Conservation (phyloP, 768 basidiomycete species). For the Leccinum fibrillosum region DNA sequence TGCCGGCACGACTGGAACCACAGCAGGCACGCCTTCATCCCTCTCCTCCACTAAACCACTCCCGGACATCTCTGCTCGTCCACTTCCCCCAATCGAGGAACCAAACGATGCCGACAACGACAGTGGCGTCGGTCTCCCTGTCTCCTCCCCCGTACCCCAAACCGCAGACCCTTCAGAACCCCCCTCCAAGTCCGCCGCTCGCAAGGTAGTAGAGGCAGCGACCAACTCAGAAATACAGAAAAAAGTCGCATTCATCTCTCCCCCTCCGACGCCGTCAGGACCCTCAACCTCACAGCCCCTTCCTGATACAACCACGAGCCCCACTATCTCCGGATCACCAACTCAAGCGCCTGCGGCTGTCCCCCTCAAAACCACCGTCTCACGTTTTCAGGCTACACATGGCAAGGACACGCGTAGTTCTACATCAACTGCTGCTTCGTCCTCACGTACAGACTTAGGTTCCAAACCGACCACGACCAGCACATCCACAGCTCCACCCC, state of each 20-base stretch:
- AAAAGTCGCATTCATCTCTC: conserved; percentile 86
- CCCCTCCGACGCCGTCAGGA: conserved; percentile 64
- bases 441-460: conserved; percentile 60
- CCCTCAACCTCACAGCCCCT: conserved; percentile 48
- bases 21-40: conserved; percentile 41
- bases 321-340: conserved; percentile 31
- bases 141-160: conserved; percentile 29
- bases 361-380: conserved; percentile 60
- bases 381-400: conserved; percentile 74
- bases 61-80: conserved; percentile 57
- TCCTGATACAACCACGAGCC: conserved; percentile 42
- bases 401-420: conserved; percentile 67
- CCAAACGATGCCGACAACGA: conserved; percentile 34
- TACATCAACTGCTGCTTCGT: conserved; percentile 55
- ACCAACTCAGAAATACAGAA: conserved; percentile 55
- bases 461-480: conserved; percentile 42
- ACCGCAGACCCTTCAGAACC: conserved; percentile 19
- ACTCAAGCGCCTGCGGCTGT: conserved; percentile 28
- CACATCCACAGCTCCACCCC: conserved; percentile 51
- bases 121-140: conserved; percentile 36
- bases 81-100: conserved; percentile 47
- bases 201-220: conserved; percentile 37
- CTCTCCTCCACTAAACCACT: conserved; percentile 64
- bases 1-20: conserved; percentile 33
- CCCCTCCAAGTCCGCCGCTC: conserved; percentile 30